phyloP scores from a whole-genome alignment of 1,139 yeast species.

The Pichia kudriavzevii region DNA sequence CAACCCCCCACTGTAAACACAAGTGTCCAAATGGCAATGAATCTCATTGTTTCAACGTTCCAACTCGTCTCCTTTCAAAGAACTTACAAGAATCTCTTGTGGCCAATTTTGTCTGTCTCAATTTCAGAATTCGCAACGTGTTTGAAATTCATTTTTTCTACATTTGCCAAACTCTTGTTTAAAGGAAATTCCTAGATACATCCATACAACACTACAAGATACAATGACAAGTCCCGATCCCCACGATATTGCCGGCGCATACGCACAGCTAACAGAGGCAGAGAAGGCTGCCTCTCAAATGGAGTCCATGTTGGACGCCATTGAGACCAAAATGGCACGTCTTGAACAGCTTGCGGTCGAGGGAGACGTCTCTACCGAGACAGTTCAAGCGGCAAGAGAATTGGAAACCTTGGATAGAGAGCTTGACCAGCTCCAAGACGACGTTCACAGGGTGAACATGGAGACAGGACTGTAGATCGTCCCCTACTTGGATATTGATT shows the following conservation, averaged over 20 bases:
- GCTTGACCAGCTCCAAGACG: slow-evolving; percentile 7
- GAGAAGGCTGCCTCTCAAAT: slow-evolving; percentile 28
- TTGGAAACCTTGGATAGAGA: slow-evolving; percentile 4
- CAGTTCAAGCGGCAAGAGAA: slow-evolving; percentile 1
- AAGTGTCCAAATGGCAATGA: too few species aligned
- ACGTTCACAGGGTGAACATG: slow-evolving; percentile 5
- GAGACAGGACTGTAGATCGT: not conserved
- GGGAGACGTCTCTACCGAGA: not conserved
- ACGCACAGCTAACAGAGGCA: slow-evolving; percentile 10
- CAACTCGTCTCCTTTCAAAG: too few species aligned
- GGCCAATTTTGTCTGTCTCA: too few species aligned
- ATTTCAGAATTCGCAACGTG: too few species aligned
- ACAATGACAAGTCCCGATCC: slow-evolving; percentile 2
- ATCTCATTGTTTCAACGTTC: too few species aligned
- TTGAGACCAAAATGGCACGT: slow-evolving; percentile 50
- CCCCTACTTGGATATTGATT: too few species aligned
- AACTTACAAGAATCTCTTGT: too few species aligned
- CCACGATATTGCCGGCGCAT: slow-evolving; percentile 8
- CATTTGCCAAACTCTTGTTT: too few species aligned
- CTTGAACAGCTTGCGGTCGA: slow-evolving; percentile 7
- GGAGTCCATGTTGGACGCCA: slow-evolving; percentile 47
- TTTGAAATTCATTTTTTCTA: too few species aligned
- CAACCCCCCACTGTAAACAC: too few species aligned
- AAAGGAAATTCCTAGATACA: too few species aligned
- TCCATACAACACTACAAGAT: too few species aligned